Percentiles rank a stretch among this genome's conserved stretches.
Conservation (phyloP, 331 rosid species). For the Acacia concinna region DNA sequence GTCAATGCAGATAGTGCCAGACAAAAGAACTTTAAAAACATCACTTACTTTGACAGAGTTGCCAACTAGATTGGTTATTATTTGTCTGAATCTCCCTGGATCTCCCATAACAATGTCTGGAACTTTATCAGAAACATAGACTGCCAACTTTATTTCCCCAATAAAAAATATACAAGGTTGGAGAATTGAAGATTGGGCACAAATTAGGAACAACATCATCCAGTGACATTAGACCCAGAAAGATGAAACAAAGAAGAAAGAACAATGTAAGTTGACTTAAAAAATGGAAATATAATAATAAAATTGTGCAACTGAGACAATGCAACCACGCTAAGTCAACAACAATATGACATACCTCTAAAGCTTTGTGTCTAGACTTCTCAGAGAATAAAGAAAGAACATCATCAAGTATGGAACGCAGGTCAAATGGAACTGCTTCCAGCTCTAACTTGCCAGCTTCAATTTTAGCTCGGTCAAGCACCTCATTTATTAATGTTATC, state of each 20-base stretch:
- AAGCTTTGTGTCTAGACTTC: conserved; percentile 85
- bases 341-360: conserved; percentile 67
- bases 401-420: conserved; percentile 90
- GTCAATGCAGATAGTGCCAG: conserved; percentile 14
- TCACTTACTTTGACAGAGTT: conserved; percentile 90
- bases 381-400: conserved; percentile 96
- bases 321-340: conserved; percentile 8
- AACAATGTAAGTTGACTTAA: conserved; percentile 23
- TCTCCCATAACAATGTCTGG: conserved; percentile 88
- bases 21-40: not conserved
- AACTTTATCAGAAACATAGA: conserved; percentile 92
- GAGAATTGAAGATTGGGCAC: conserved; percentile 27
- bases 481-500: conserved; percentile 89
- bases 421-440: conserved; percentile 91
- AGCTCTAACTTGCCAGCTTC: conserved; percentile 97
- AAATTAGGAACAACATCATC: conserved; percentile 24
- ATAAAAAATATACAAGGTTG: conserved; percentile 17
- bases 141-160: conserved; percentile 79
- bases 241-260: conserved; percentile 3
- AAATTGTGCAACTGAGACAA: not conserved
- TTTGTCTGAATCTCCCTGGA: conserved; percentile 98
- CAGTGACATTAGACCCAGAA: conserved; percentile 4
- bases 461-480: conserved; percentile 96
- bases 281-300: conserved; percentile 9
- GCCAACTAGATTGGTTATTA: conserved; percentile 92